Evolutionary conservation across 768 basidiomycete species (phyloP), one percentile per base, ranked within the genome.

Genomic region (Mycena venus): DNA sequence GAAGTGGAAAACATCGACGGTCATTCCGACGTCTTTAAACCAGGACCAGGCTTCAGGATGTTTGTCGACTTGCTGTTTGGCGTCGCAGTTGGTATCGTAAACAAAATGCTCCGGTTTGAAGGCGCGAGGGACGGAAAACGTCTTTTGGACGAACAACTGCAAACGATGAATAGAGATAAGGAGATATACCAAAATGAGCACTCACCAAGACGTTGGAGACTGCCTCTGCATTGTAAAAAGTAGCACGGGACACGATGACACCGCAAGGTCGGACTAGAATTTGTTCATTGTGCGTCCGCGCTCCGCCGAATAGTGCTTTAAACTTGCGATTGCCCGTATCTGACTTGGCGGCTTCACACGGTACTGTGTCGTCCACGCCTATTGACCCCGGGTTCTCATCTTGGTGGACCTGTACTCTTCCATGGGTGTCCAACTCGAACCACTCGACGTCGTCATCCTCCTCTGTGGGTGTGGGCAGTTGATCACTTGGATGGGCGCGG

Each of bases 81-180:
- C 75, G n/a, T 73, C 51, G 49, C 75, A 76, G 61, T 60, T 66
- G 0, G 62, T 70, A 15, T 74, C 72, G 23, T 70, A 75, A 27
- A 71, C 75, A 68, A 75, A 72, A 36, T 78, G 77, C 29, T 81
- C 78, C 0, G 79, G 81, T 61, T 80, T 82, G 29, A 56, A 32
- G 2, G 80, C 80, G 4, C 74, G 72, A 1, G 79, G 79, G 10
- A 80, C 78, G 4, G 80, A 80, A 36, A 79, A 80, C 2, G 78
- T 74, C 63, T 76, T 62, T 38, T 76, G 38, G 7, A 62, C 29
- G 44, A 62, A 65, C 2, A 60, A 21, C 75, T 77, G 4, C 5
- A 5, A 4, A 11, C 21, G 23, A n/a, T 5, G 7, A 62, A 42
- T 25, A 21, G 21, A 62, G 9, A 44, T n/a, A 11, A 34, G 29